Conservation (phyloP, 1,284 basidiomycete species). For the Phlebopus sp. region DNA sequence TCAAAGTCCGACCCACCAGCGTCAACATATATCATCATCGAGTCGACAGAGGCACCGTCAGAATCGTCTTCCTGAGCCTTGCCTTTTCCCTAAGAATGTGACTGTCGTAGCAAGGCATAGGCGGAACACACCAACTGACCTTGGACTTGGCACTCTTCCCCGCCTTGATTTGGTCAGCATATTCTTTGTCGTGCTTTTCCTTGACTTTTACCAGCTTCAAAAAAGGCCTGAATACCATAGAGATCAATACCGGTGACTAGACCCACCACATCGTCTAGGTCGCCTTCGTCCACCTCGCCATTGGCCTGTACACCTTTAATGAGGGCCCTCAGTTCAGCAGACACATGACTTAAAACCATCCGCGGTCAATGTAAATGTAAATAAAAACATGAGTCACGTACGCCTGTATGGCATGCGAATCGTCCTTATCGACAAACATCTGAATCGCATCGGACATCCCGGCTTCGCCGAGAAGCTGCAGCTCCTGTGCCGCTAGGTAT, state of each 20-base stretch:
- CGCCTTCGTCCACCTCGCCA: constrained; percentile 70
- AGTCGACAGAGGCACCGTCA: constrained; percentile 66
- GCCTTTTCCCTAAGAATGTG: constrained; percentile 40
- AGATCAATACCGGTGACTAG: constrained; percentile 1
- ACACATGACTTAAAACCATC: constrained; percentile 59
- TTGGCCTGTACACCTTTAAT: constrained; percentile 63
- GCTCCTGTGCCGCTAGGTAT: constrained; percentile 85
- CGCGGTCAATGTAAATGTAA: background rate
- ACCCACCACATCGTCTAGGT: constrained; percentile 71
- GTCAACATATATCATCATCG: constrained; percentile 73
- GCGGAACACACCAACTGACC: constrained; percentile 25
- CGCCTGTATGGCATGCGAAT: constrained; percentile 86
- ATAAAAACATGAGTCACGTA: constrained; percentile 38
- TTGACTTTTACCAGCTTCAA: constrained; percentile 62
- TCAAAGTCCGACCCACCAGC: constrained; percentile 48
- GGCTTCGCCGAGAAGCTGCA: constrained; percentile 82
- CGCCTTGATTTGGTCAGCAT: constrained; percentile 43
- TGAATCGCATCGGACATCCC: constrained; percentile 92
- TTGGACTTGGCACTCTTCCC: constrained; percentile 40
- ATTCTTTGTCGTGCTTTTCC: constrained; percentile 63
- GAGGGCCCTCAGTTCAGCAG: constrained; percentile 56
- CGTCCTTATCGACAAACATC: constrained; percentile 94
- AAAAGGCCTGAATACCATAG: background rate
- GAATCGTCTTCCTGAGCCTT: constrained; percentile 50
- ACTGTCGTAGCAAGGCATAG: background rate